Conservation (phyloP, 1,284 basidiomycete species). For the Marasmius oreades region DNA sequence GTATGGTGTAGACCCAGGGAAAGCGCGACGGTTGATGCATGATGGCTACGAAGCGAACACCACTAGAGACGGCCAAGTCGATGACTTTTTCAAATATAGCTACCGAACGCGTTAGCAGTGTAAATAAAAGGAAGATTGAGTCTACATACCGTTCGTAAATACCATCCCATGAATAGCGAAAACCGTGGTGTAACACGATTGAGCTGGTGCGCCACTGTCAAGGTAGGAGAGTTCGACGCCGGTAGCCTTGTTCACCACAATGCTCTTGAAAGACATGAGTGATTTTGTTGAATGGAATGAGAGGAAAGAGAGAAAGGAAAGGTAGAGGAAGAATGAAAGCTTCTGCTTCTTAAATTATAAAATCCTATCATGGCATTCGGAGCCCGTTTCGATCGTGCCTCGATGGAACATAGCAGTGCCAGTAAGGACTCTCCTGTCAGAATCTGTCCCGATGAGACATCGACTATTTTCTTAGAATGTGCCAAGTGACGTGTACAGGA, state of each 20-base stretch:
- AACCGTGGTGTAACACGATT: constrained; percentile 19
- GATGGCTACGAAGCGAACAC: constrained; percentile 24
- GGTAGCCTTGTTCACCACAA: neutral
- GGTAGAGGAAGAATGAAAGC: neutral
- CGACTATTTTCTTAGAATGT: neutral
- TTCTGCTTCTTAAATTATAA: constrained; percentile 7
- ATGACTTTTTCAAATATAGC: constrained; percentile 18
- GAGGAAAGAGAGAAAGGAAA: neutral
- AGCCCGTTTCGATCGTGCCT: constrained; percentile 4
- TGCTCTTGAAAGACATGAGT: neutral
- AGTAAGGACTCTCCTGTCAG: neutral
- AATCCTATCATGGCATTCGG: constrained; percentile 2
- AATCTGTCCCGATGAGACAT: neutral
- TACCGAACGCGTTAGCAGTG: neutral
- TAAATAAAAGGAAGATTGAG: neutral
- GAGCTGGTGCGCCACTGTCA: constrained; percentile 21
- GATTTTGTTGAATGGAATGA: neutral
- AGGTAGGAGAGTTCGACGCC: constrained; percentile 17
- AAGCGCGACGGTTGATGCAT: constrained; percentile 24
- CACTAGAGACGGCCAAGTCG: constrained; percentile 11
- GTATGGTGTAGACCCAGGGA: constrained; percentile 20
- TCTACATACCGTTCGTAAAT: constrained; percentile 26
- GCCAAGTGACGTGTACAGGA: neutral
- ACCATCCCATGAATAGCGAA: constrained; percentile 29
- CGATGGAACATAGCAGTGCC: neutral